Percentiles rank a stretch among this genome's conserved stretches.
Evolutionary conservation across 75 land plant genomes (phyloP).

Genomic region (Cunninghamia lanceolata): DNA sequence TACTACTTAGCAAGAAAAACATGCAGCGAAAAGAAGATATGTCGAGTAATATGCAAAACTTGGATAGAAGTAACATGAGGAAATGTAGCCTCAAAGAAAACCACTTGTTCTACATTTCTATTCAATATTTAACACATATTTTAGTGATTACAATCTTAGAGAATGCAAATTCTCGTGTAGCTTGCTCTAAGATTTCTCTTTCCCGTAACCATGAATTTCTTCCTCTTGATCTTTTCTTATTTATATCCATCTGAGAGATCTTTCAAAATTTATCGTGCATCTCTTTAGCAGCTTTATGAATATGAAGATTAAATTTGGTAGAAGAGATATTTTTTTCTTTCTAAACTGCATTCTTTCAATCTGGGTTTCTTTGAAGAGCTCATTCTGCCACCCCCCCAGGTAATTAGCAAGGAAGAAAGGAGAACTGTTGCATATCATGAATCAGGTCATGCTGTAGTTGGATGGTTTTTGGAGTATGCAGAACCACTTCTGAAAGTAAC

Average conservation of each 20-base stretch:
- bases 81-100: not conserved
- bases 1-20: not conserved
- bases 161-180: not conserved
- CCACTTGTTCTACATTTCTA: not conserved
- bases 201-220: not conserved
- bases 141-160: not conserved
- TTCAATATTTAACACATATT: not conserved
- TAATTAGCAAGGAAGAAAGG: conserved; percentile 90
- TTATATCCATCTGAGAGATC: not conserved
- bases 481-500: conserved; percentile 96
- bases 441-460: conserved; percentile 97
- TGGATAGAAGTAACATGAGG: not conserved
- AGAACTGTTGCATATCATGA: conserved; percentile 97
- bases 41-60: not conserved
- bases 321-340: not conserved
- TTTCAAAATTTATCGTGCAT: not conserved
- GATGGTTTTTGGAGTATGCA: conserved; percentile 98
- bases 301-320: not conserved
- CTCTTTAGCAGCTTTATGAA: not conserved
- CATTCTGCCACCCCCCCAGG: conserved; percentile 39
- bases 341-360: not conserved
- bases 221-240: not conserved
- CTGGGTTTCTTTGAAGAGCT: not conserved
- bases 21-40: not conserved
- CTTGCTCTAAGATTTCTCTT: not conserved